A percentile compares a stretch with the other conserved stretches of the same genome.
Evolutionary conservation across 2,329 filamentous ascomycete species (phyloP).

Genomic region (Ophiocordyceps camponoti-leonardi): DNA sequence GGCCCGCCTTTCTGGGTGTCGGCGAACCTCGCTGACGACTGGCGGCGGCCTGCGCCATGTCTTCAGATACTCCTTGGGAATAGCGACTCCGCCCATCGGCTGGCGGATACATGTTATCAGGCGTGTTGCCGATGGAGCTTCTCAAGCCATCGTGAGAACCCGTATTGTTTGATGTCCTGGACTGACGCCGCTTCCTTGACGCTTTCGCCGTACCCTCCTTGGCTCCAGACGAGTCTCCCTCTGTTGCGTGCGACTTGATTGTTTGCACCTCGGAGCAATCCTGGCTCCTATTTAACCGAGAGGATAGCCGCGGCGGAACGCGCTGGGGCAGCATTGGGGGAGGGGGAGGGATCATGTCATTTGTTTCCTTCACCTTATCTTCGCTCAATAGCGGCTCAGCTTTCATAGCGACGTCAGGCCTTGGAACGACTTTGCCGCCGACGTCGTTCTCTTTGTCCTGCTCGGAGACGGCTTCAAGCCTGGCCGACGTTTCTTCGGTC

Average conservation of each 20-base stretch:
- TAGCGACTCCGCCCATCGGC: background rate
- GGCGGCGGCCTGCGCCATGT: background rate
- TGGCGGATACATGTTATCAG: constrained; percentile 2
- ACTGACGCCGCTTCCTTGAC: background rate
- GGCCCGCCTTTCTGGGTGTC: background rate
- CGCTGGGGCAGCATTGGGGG: constrained; percentile 3
- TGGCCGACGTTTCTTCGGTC: constrained; percentile 4
- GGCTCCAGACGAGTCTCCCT: background rate
- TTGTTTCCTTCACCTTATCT: background rate
- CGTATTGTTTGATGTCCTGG: background rate
- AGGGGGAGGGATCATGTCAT: background rate
- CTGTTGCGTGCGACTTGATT: background rate
- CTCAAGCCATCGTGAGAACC: background rate
- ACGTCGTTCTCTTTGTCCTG: background rate
- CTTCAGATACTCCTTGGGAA: background rate
- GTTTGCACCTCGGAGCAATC: constrained; percentile 1
- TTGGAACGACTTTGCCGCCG: background rate
- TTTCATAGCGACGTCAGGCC: background rate
- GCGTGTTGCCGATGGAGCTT: constrained; percentile 1
- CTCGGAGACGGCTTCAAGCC: background rate
- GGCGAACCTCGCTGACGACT: background rate
- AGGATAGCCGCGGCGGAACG: constrained; percentile 7
- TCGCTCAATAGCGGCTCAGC: background rate
- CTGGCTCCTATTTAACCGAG: background rate
- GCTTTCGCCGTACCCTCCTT: background rate